Evolutionary conservation across 495 filamentous ascomycete species (phyloP).

Genomic region (Penicillium macrosclerotiorum): DNA sequence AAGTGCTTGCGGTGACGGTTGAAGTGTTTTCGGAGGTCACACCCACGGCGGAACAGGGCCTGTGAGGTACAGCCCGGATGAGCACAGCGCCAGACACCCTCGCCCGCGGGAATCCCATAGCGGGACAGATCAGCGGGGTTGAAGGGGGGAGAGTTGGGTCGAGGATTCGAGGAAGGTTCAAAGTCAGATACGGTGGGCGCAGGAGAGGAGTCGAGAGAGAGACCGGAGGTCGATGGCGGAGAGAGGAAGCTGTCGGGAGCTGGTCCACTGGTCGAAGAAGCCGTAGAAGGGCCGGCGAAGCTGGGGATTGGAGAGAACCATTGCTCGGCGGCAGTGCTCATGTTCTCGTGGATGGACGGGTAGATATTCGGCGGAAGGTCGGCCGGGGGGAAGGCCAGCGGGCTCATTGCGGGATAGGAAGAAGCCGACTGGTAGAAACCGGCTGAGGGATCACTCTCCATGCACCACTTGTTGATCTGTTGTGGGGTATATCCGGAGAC

Average conservation of each 20-base stretch:
- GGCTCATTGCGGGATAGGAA: slow-evolving; percentile 7
- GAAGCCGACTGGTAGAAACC: slow-evolving; percentile 10
- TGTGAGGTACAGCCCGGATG: slow-evolving; percentile 57
- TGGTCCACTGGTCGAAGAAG: slow-evolving; percentile 1
- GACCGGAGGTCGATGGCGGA: slow-evolving; percentile 5
- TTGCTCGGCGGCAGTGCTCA: slow-evolving; percentile 8
- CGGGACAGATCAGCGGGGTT: slow-evolving; percentile 27
- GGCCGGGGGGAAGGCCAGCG: slow-evolving; percentile 8
- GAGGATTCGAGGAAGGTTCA: slow-evolving; percentile 8
- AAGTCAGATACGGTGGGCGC: slow-evolving; percentile 21
- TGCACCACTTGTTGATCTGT: slow-evolving; percentile 24
- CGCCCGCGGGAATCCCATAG: slow-evolving; percentile 30
- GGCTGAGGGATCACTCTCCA: slow-evolving; percentile 14
- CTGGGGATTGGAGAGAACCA: slow-evolving; percentile 12
- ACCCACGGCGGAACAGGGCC: slow-evolving; percentile 56
- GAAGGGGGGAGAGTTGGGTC: slow-evolving; percentile 9
- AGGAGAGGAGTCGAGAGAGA: slow-evolving; percentile 19
- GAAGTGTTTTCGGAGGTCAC: slow-evolving; percentile 64
- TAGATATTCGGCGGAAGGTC: slow-evolving; percentile 12
- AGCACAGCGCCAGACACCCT: slow-evolving; percentile 53
- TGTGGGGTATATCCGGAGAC: slow-evolving; percentile 18
- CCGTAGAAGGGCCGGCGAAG: slow-evolving; percentile 2
- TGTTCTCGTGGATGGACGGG: slow-evolving; percentile 4
- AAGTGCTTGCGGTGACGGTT: slow-evolving; percentile 61
- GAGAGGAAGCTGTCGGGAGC: slow-evolving; percentile 16